Evolutionary conservation across 441 rosid species (phyloP), one percentile per base, ranked within the genome.

Genomic region (Manihot esculenta): DNA sequence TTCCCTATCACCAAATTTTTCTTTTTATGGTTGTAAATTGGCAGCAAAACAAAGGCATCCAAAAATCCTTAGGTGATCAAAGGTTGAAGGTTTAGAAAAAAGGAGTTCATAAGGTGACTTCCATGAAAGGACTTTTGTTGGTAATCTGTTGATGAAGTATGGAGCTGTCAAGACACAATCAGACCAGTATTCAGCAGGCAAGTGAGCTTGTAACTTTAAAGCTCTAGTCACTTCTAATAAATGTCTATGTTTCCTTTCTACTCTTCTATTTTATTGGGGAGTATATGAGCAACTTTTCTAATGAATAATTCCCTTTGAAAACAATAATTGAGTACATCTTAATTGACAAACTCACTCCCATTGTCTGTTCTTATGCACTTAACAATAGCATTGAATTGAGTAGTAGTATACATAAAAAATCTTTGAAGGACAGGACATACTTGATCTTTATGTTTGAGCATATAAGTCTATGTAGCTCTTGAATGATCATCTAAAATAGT

Each of bases 361-460:
- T 12, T 48, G 14, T 48, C 1, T 48, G 17, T 48, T 13, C 51
- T 48, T 1, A 48, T 13, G 2, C 0, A 0, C 18, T 48, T 48
- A 12, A 48, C 6, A 2, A 2, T 11, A 2, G 2, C 9, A 1
- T 14, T 14, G n/a, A 48, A 48, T 14, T 48, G 17, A 11, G 0
- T 48, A 5, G 14, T 1, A 13, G 9, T 3, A 3, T 14, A 2
- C 5, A 0, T 18, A 4, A 17, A 1, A 1, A 50, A 50, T 0
- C 1, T 1, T 4, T 0, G 0, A 6, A 50, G 9, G 0, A 50
- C 1, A 50, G 0, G 10, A 5, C 7, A 1, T 17, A 10, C 1
- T 50, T 50, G 21, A 4, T 7, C 1, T 7, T 50, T 50, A 17
- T 1, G 7, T 3, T 50, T 0, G 1, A 17, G 18, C 20, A 50